These are phyloP conservation scores for Cephaloascus fragrans DNA, from an alignment of 805 yeast species.

Conservation along the genomic window DNA sequence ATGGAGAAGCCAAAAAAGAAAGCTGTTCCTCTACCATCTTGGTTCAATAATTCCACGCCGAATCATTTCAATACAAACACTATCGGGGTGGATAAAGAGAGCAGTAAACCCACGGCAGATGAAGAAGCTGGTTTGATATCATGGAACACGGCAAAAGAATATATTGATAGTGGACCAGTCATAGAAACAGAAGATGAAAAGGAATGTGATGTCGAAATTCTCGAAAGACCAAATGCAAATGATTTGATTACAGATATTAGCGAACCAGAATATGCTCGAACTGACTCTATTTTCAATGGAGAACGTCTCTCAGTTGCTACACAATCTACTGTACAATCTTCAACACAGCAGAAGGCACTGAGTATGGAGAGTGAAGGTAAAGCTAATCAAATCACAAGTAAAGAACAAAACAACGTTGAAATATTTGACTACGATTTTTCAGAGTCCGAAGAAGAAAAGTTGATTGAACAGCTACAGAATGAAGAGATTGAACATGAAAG, in stretches of 20 bases:
- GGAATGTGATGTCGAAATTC: conserved; percentile 5
- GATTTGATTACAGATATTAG: not conserved
- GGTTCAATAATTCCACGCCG: conserved; percentile 12
- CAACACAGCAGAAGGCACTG: not conserved
- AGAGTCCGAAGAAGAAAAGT: conserved; percentile 67
- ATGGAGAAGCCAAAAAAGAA: not conserved
- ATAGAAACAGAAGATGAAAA: conserved; percentile 6
- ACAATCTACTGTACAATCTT: too few relatives aligned
- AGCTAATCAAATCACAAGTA: conserved; percentile 1
- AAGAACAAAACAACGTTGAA: too few relatives aligned
- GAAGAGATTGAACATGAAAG: conserved; percentile 69
- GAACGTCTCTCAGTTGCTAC: too few relatives aligned
- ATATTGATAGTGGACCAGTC: conserved; percentile 10
- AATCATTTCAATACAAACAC: not conserved
- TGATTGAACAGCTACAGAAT: conserved; percentile 48
- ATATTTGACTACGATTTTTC: conserved; percentile 55
- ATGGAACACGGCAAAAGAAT: conserved; percentile 36
- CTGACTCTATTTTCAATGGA: too few relatives aligned
- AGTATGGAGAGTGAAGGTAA: not conserved
- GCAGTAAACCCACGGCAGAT: conserved; percentile 17
- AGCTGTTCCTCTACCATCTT: conserved; percentile 10
- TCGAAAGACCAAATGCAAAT: not conserved
- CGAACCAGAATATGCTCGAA: not conserved
- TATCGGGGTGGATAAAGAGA: not conserved
- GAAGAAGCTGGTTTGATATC: conserved; percentile 41